Conservation (phyloP, 768 basidiomycete species). For the Suillus decipiens region DNA sequence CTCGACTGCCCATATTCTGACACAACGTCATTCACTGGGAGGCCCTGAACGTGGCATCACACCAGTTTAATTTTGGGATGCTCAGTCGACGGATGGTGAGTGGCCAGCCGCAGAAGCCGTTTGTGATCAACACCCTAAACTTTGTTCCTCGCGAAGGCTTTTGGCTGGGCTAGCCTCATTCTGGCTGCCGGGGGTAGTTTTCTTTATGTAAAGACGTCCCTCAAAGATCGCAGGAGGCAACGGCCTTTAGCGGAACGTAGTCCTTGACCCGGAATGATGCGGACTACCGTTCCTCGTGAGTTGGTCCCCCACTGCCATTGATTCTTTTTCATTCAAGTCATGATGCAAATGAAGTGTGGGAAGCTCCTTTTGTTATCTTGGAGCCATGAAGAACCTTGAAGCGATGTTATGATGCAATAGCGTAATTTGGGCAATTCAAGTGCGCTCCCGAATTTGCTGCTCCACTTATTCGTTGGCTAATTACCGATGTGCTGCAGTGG, state of each 20-base stretch:
- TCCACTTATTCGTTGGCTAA: neutral
- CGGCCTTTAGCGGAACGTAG: constrained; percentile 1
- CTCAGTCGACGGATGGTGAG: constrained; percentile 8
- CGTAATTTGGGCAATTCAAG: neutral
- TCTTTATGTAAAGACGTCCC: constrained; percentile 31
- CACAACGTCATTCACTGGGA: neutral
- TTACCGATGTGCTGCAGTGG: neutral
- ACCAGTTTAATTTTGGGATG: constrained; percentile 3
- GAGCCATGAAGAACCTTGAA: neutral
- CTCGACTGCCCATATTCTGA: neutral
- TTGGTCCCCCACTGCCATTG: constrained; percentile 2
- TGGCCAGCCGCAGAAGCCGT: neutral
- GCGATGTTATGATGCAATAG: constrained; percentile 2
- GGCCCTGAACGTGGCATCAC: neutral
- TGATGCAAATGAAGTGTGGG: neutral
- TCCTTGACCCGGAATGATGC: constrained; percentile 16
- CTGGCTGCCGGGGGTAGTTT: constrained; percentile 31
- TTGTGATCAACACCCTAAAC: neutral
- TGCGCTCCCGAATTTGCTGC: neutral
- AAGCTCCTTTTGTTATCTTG: neutral
- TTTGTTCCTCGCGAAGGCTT: constrained; percentile 15
- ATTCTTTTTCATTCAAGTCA: neutral
- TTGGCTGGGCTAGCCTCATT: constrained; percentile 30
- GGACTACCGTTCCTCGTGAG: constrained; percentile 13
- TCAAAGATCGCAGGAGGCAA: constrained; percentile 28